Evolutionary conservation across 441 rosid species (phyloP).

Genomic region (Geranium incanum): DNA sequence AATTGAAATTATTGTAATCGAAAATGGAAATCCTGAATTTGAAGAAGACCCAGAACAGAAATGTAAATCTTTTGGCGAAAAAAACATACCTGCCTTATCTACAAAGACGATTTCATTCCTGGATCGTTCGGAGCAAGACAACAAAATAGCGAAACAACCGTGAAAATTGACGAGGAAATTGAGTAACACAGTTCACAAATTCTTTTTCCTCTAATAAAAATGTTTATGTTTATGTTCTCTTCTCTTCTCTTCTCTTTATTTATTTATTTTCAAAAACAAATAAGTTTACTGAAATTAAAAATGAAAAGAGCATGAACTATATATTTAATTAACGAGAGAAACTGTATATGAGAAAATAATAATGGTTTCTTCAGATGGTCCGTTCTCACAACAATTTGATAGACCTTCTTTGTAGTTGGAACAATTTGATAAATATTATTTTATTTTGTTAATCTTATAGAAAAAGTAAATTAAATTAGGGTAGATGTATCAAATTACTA

Average conservation of each 20-base stretch:
- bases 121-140: not conserved
- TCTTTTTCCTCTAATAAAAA: not conserved
- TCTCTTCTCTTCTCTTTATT: not conserved
- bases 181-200: conserved; percentile 20
- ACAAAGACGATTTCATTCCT: not conserved
- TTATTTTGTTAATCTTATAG: too few species aligned
- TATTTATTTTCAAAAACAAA: not conserved
- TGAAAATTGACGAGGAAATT: conserved; percentile 18
- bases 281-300: too few species aligned
- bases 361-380: not conserved
- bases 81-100: conserved; percentile 7
- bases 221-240: too few species aligned
- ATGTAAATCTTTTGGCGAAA: not conserved
- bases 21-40: too few species aligned
- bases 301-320: not conserved
- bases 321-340: not conserved
- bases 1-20: not conserved
- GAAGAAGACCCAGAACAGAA: too few species aligned
- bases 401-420: too few species aligned
- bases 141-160: conserved; percentile 5
- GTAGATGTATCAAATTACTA: too few species aligned
- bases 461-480: too few species aligned
- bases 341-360: not conserved
- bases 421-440: too few species aligned
- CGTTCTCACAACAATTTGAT: not conserved